Evolutionary conservation across 1,139 yeast genomes (phyloP).

Genomic region (Kurtzmaniella quercitrusa): DNA sequence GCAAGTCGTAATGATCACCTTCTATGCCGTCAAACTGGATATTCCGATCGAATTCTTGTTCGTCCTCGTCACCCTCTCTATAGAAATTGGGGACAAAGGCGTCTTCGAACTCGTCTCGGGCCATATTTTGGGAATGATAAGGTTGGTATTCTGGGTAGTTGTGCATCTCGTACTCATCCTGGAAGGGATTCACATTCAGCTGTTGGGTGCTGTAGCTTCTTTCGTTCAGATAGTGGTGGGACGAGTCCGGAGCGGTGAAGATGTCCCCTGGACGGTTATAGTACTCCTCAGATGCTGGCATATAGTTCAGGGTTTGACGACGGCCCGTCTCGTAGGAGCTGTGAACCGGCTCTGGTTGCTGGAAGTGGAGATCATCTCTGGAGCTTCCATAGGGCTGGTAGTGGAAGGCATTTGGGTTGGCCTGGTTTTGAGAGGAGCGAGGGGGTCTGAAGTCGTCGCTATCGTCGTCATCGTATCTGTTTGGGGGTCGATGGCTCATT

Average conservation of each 20-base stretch:
- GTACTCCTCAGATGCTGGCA: constrained; percentile 5
- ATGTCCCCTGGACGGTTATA: constrained; percentile 3
- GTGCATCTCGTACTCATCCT: constrained; percentile 23
- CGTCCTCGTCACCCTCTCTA: constrained; percentile 42
- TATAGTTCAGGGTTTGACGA: constrained; percentile 5
- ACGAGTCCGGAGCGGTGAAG: constrained; percentile 5
- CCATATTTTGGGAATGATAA: constrained; percentile 3
- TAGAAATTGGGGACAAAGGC: constrained; percentile 47
- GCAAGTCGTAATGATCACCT: constrained; percentile 44
- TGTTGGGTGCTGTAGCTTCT: neutral
- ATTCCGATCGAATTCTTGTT: constrained; percentile 35
- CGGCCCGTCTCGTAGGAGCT: neutral
- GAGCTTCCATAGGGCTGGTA: constrained; percentile 1
- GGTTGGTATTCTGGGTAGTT: constrained; percentile 20
- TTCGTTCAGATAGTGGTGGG: constrained; percentile 1
- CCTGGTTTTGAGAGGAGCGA: neutral
- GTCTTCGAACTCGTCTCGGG: constrained; percentile 22
- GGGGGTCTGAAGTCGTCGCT: neutral
- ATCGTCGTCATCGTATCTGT: neutral
- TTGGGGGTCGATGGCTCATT: neutral
- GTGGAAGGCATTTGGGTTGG: neutral
- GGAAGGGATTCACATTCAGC: constrained; percentile 2
- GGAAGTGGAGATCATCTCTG: constrained; percentile 5
- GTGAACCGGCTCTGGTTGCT: constrained; percentile 6
- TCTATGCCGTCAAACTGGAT: constrained; percentile 39